phyloP scores from a whole-genome alignment of 768 basidiomycete genomes.

The Clitopilus passeckerianus region DNA sequence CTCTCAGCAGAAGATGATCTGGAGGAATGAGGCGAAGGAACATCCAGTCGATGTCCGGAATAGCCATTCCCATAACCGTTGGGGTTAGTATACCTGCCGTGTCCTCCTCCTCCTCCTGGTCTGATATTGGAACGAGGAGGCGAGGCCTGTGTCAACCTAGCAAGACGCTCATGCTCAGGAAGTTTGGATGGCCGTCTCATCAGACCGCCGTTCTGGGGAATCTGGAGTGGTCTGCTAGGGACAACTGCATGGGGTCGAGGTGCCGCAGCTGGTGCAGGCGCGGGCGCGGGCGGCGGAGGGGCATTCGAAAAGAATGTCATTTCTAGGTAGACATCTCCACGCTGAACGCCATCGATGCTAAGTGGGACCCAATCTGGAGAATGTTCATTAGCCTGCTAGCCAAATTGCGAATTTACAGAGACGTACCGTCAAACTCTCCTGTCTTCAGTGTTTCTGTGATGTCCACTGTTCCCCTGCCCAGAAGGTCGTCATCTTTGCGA shows the following conservation, averaged over 20 bases:
- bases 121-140: slow-evolving; percentile 11
- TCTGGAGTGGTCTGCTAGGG: slow-evolving; percentile 8
- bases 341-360: slow-evolving; percentile 43
- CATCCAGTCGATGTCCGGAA: neutral
- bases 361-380: slow-evolving; percentile 30
- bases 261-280: slow-evolving; percentile 31
- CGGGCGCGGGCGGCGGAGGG: slow-evolving; percentile 34
- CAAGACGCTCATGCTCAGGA: slow-evolving; percentile 43
- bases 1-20: slow-evolving; percentile 16
- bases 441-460: slow-evolving; percentile 74
- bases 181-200: slow-evolving; percentile 51
- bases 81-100: slow-evolving; percentile 4
- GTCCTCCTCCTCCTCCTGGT: slow-evolving; percentile 9
- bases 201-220: slow-evolving; percentile 12
- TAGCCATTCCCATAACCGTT: neutral
- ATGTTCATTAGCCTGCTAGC: neutral
- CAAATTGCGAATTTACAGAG: neutral
- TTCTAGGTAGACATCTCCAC: slow-evolving; percentile 88
- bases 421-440: slow-evolving; percentile 89
- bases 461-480: slow-evolving; percentile 74
- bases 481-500: slow-evolving; percentile 54
- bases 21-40: slow-evolving; percentile 16
- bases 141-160: slow-evolving; percentile 28
- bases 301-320: slow-evolving; percentile 87
- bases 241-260: slow-evolving; percentile 20